Conservation (phyloP, 2,329 filamentous ascomycete species). For the Xylariaceae sp. region DNA sequence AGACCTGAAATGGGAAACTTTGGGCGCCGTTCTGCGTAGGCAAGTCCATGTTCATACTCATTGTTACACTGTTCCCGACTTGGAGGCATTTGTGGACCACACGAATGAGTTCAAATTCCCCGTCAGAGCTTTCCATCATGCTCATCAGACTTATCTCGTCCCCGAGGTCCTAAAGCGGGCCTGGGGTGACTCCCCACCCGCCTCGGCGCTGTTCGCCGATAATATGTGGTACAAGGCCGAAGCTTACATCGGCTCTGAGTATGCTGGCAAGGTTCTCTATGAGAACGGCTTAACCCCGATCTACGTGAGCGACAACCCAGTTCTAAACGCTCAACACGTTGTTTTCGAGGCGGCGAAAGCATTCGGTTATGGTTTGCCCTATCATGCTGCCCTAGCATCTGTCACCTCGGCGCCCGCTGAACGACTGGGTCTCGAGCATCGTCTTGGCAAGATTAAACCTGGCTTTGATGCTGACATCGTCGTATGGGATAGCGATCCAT, state of each 20-base stretch:
- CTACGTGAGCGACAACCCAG: constrained; percentile 73
- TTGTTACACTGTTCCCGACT: constrained; percentile 70
- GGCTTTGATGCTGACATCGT: constrained; percentile 65
- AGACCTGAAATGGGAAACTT: constrained; percentile 64
- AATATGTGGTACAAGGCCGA: constrained; percentile 76
- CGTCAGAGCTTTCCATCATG: constrained; percentile 70
- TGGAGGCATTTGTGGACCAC: constrained; percentile 70
- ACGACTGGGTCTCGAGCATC: constrained; percentile 57
- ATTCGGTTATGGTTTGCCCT: constrained; percentile 62
- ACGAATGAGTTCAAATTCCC: constrained; percentile 73
- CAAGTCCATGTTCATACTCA: constrained; percentile 72
- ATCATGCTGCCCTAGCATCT: constrained; percentile 60
- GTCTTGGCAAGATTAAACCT: constrained; percentile 63
- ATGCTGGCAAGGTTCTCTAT: constrained; percentile 67
- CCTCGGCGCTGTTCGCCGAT: constrained; percentile 68
- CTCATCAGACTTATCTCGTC: constrained; percentile 67
- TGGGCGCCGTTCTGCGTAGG: constrained; percentile 64
- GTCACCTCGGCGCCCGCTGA: constrained; percentile 63
- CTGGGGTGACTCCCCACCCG: constrained; percentile 57
- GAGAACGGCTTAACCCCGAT: constrained; percentile 67
- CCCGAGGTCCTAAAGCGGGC: constrained; percentile 65
- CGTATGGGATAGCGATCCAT: constrained; percentile 65
- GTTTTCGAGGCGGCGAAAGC: constrained; percentile 66
- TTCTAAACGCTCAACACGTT: constrained; percentile 70
- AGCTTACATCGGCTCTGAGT: constrained; percentile 65